Evolutionary conservation across 208 protist species (phyloP), one percentile per base, ranked within the genome.

Genomic region (Angomonas desouzai): DNA sequence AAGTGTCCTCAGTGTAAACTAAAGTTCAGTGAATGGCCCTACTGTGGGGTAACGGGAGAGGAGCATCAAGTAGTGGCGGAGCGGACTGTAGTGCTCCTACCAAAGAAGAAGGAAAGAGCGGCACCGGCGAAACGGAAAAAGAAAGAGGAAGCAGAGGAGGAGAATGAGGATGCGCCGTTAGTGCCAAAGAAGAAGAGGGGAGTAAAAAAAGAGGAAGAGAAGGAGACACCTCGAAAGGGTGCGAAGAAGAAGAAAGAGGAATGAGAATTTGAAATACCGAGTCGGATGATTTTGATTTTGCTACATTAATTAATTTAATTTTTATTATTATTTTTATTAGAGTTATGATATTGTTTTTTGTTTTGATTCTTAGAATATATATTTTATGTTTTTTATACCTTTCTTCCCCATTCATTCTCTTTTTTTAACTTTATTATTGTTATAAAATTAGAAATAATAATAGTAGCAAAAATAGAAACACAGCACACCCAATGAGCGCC

Each of bases 41-140:
- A 67, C 62, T 81, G 76, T 36, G 76, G 76, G 22, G 13, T 81
- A 25, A 61, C 76, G 1, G 74, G 74, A 27, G 66, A 75, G 16
- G 51, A 30, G 23, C 74, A 80, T 49, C 38, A 47, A 36, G 27
- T 3, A 7, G 22, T 45, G 23, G 32, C 32, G 20, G 3, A 60
- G 55, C 9, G 55, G 40, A 60, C 55, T 16, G 33, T 36, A 45
- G 6, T 60, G 40, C 18, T 34, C 13, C 29, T 34, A 27, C 7
- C 6, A 34, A 30, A 9, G 49, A 56, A 56, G 27, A 18, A 56
- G 30, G 23, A 30, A 56, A 3, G 49, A 56, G 23, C 23, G 36
- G 13, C 6, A 40, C 36, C 36, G 36, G 36, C 36, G 20, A 53
- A 53, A 28, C 6, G 7, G 48, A 53, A 53, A 7, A 53, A 53